Base-by-base conservation (phyloP, 1,284 basidiomycete species). In the Athelia sp. region DNA sequence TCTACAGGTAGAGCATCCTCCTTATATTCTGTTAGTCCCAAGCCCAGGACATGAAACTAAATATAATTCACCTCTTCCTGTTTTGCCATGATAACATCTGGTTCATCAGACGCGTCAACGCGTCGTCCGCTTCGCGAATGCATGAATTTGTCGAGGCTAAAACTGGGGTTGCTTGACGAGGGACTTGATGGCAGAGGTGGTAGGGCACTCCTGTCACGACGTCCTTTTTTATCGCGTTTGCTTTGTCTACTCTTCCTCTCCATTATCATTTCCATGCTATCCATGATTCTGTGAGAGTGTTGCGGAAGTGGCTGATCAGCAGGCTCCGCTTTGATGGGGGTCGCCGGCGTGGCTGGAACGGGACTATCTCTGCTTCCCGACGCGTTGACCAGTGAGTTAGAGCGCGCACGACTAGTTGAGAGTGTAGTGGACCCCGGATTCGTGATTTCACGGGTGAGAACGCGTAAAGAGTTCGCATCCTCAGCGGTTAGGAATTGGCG, bases 191-290 rank as follows among this genome's bases (percentile, higher is more conserved):
- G 46, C 18, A 38, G 15, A 21, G n/a, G 18, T n/a, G 15, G 18
- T 17, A 22, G 34, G 8, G 15, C 36, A 56, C 79, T 75, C 52
- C 70, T 70, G 43, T 66, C 70, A 49, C 65, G 70, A 51, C 68
- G 70, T 45, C 66, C 68, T 62, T 72, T 78, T 59, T 73, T 79
- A 46, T 76, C 78, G 52, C 65, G 76, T 57, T 72, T 76, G 51
- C 67, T 76, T 52, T 75, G 76, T 55, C 63, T 65, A 50, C 77
- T 77, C 66, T 84, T 82, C 42, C 79, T 75, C 61, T 88, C 85
- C 52, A 88, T 74, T 21, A 88, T 78, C 64, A 78, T 68, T 54
- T 88, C 82, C 85, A 88, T 88, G 58, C 74, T 84, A 53, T 82
- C 81, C 61, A 78, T 76, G 6, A 13, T 29, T 29, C 26, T 29